phyloP scores from a whole-genome alignment of 2,329 filamentous ascomycete species.

The Ceratocystis alfenasii region DNA sequence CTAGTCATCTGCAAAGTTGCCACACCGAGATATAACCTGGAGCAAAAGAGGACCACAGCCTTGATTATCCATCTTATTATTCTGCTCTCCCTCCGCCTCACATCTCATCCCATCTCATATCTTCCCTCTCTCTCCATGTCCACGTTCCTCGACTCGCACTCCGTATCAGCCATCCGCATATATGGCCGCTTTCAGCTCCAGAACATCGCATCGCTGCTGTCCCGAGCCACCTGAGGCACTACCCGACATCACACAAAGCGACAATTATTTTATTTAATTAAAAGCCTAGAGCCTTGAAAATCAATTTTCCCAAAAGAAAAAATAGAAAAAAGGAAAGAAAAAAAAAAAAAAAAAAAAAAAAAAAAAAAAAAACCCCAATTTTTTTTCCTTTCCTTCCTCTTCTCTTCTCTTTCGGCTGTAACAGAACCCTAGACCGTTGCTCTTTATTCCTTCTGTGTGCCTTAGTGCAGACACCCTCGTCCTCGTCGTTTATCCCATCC shows the following conservation, averaged over 20 bases:
- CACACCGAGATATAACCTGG: conserved; percentile 12
- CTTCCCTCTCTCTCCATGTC: not conserved
- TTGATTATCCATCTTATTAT: not conserved
- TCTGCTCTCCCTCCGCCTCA: not conserved
- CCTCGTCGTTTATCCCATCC: conserved; percentile 32
- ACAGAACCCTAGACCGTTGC: conserved; percentile 3
- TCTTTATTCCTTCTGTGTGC: conserved; percentile 9
- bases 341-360: too few species aligned
- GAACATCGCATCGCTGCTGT: not conserved
- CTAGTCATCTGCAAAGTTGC: conserved; percentile 1
- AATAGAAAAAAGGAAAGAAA: too few species aligned
- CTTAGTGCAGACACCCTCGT: conserved; percentile 25
- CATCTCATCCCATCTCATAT: not conserved
- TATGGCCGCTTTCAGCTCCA: not conserved
- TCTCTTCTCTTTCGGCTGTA: conserved; percentile 26
- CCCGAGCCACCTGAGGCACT: not conserved
- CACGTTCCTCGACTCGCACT: not conserved
- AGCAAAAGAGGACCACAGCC: not conserved
- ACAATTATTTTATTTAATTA: not conserved
- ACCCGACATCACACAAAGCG: not conserved
- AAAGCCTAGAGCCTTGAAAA: not conserved
- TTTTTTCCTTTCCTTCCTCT: not conserved
- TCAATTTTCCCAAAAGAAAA: not conserved
- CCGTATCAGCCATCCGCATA: not conserved
- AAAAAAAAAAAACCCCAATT: not conserved